A percentile compares a stretch with the other conserved stretches of the same genome.
These are phyloP conservation scores for Leccinum barrowsii DNA, from an alignment of 768 basidiomycete genomes.

Conservation along the genomic window DNA sequence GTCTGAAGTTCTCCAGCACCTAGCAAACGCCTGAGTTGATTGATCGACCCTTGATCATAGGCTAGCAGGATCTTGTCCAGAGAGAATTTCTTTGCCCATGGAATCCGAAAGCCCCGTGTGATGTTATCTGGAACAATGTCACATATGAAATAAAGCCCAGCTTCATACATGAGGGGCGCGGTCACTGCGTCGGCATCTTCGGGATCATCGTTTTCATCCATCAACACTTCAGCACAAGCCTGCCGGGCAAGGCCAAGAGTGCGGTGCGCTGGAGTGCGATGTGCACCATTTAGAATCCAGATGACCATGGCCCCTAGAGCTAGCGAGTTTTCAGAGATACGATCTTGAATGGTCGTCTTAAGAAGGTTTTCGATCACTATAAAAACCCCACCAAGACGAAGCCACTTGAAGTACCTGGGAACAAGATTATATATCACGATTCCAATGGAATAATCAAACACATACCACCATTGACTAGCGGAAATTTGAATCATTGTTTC, in stretches of 20 bases:
- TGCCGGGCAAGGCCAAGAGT: neutral
- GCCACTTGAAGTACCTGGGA: slow-evolving; percentile 10
- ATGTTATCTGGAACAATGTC: neutral
- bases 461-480: slow-evolving; percentile 2
- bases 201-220: neutral
- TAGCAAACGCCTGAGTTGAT: neutral
- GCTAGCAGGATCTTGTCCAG: no score
- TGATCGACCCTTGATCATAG: no score
- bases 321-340: neutral
- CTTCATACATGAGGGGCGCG: slow-evolving; percentile 5
- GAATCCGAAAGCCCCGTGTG: neutral
- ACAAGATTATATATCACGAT: neutral
- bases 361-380: neutral
- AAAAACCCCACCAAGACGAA: neutral
- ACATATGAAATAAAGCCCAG: slow-evolving; percentile 3
- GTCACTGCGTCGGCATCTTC: neutral
- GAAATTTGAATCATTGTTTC: neutral
- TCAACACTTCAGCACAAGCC: neutral
- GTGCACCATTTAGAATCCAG: slow-evolving; percentile 6
- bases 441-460: no score
- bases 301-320: slow-evolving; percentile 2
- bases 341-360: neutral
- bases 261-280: neutral
- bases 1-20: neutral
- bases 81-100: no score